These are phyloP conservation scores for Suillus decipiens DNA, from an alignment of 768 basidiomycete genomes.

Conservation along the genomic window DNA sequence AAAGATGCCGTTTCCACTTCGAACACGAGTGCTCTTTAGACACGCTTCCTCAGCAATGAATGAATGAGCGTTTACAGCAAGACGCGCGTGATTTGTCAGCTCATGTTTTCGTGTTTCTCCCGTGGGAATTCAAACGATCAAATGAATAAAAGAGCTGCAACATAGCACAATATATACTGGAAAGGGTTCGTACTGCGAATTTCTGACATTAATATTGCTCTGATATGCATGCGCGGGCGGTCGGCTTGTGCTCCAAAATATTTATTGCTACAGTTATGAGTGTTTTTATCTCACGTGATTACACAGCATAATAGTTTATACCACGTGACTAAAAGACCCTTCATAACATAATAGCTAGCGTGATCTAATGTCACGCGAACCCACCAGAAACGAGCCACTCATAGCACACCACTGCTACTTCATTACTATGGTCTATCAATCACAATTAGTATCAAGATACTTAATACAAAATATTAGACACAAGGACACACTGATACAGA, in stretches of 20 bases:
- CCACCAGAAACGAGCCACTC: conserved; percentile 38
- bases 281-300: too few relatives aligned
- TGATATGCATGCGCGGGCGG: too few relatives aligned
- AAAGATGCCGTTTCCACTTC: not conserved
- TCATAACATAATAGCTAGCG: not conserved
- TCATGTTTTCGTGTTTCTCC: not conserved
- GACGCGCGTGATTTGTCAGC: conserved; percentile 9
- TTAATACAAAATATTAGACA: not conserved
- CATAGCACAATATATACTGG: too few relatives aligned
- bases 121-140: not conserved
- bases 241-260: too few relatives aligned
- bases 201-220: too few relatives aligned
- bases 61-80: not conserved
- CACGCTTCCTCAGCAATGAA: conserved; percentile 15
- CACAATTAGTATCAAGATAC: conserved; percentile 5
- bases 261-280: too few relatives aligned
- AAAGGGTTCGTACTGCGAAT: too few relatives aligned
- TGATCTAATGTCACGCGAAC: not conserved
- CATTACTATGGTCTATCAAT: conserved; percentile 50
- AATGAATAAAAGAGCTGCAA: too few relatives aligned
- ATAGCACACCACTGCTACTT: conserved; percentile 50
- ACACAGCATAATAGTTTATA: too few relatives aligned
- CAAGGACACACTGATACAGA: conserved; percentile 63
- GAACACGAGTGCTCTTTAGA: conserved; percentile 13
- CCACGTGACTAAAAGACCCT: too few relatives aligned